Base-by-base conservation (phyloP, 306 rosid genomes). In the barrel medic (Medicago truncatula) region DNA sequence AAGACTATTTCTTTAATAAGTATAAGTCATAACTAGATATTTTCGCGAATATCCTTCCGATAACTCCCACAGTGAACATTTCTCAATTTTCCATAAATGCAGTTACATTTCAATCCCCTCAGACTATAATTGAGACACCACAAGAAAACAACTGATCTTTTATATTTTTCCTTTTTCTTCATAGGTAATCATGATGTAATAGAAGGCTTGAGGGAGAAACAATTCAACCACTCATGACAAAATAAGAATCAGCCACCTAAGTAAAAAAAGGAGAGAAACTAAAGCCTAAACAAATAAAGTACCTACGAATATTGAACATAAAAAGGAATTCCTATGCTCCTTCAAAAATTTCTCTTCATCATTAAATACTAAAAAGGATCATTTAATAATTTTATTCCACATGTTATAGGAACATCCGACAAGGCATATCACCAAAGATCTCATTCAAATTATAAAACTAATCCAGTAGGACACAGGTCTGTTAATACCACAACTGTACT, bases 361-460 rank as follows among this genome's bases (percentile, higher is more conserved):
- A 25, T 53, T 21, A 62, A 16, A 62, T 47, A 49, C 1, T 21
- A 62, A 16, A 62, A 62, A 49, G 7, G 36, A 60, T 23, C 9
- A 25, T 46, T 59, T 47, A 43, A 31, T 71, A 4, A 5, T 57
- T 57, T 57, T 57, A 4, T 31, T 57, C 21, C 63, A 49, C 23
- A 18, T 47, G 63, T 62, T 52, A 20, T 16, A 47, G 50, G 39
- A 62, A 63, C 64, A 49, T 47, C 39, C 53, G 16, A 75, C 39
- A 63, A 14, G 25, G 78, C 58, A 41, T 59, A 41, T 58, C 25
- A 41, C 44, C 61, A 34, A 74, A 62, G 60, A 61, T 34, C 49
- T 58, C 68, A 43, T 74, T 31, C 70, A 15, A 74, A 40, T 56
- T 57, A 72, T 39, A 21, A 73, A 23, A 46, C 71, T 57, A 57